Evolutionary conservation across 108 stramenopile species (phyloP), one percentile per base, ranked within the genome.

Genomic region (Stephanodiscus minutulus): DNA sequence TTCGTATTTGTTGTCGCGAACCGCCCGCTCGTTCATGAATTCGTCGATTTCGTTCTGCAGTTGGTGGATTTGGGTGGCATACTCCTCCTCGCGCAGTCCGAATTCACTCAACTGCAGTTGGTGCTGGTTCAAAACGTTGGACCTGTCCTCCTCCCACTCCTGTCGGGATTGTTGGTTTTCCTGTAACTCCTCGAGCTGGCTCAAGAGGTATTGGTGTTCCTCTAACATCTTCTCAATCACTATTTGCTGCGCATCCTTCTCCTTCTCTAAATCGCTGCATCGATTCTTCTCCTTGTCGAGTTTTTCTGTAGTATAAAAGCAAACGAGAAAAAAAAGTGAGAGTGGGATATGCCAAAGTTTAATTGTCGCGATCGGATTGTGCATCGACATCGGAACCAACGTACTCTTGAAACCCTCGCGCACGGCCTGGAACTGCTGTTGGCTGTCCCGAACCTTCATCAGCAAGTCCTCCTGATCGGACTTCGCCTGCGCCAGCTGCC

Each of bases 381-480:
- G 3, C 8, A 41, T 41, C 39, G 6, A 21, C 13, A 55, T 25
- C 3, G 15, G n/a, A 13, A 25, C 25, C 25, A 13, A 59, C 58
- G 58, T 37, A 59, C 58, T 57, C 28, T 60, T 53, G 62, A 68
- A 76, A 21, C 75, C 75, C 44, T 76, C 75, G 0, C 75, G 61
- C 21, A 76, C 58, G 33, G 62, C 62, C 35, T 57, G 53, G 27
- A 76, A 53, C 41, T 76, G 75, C 28, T 68, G 66, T 37, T 76
- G 66, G 29, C 56, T 59, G 7, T 68, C 49, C 0, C 62, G 18
- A 24, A 76, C 67, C 27, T 61, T 66, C 18, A 53, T 41, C 52
- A 68, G 50, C 46, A 76, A 63, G 28, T 68, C 60, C 56, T 76
- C 75, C 43, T 76, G 75, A 36, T 76, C 75, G 1, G 18, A 28